Evolutionary conservation across 1,284 basidiomycete genomes (phyloP).

Genomic region (Ceratobasidium sp.): DNA sequence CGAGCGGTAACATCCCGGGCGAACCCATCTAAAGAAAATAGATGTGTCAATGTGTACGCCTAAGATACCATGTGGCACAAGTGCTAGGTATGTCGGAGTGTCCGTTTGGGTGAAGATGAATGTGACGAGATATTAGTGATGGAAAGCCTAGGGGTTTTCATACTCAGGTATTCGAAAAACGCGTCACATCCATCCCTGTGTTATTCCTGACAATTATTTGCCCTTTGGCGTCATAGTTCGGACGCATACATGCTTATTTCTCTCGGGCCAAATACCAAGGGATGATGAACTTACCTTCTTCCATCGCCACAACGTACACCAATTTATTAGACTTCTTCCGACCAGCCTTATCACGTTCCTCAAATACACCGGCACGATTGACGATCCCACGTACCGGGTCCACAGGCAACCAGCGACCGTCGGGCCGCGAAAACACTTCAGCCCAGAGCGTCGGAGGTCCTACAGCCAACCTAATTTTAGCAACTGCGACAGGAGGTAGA

Average conservation of each 20-base stretch:
- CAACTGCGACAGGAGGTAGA: background rate
- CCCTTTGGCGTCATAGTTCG: conserved; percentile 60
- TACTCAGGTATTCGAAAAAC: background rate
- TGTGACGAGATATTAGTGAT: too few relatives aligned
- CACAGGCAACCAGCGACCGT: conserved; percentile 91
- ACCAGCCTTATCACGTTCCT: conserved; percentile 57
- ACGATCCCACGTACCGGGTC: conserved; percentile 87
- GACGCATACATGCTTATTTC: conserved; percentile 5
- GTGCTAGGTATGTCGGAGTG: too few relatives aligned
- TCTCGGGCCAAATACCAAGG: conserved; percentile 17
- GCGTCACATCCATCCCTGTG: conserved; percentile 49
- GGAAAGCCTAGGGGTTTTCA: too few relatives aligned
- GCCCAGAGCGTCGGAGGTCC: conserved; percentile 94
- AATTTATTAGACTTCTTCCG: conserved; percentile 78
- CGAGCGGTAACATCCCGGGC: conserved; percentile 64
- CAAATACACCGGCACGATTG: conserved; percentile 84
- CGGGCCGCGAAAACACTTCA: conserved; percentile 93
- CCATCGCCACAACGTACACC: conserved; percentile 92
- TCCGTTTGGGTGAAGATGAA: too few relatives aligned
- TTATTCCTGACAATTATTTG: conserved; percentile 55
- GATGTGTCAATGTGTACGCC: background rate
- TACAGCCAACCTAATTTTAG: conserved; percentile 48
- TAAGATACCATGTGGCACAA: too few relatives aligned
- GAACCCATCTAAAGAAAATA: conserved; percentile 63
- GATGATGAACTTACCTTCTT: conserved; percentile 78